Percentiles rank a stretch among this genome's conserved stretches.
Conservation (phyloP, 2,329 filamentous ascomycete genomes). For the Phialocephala subalpina region DNA sequence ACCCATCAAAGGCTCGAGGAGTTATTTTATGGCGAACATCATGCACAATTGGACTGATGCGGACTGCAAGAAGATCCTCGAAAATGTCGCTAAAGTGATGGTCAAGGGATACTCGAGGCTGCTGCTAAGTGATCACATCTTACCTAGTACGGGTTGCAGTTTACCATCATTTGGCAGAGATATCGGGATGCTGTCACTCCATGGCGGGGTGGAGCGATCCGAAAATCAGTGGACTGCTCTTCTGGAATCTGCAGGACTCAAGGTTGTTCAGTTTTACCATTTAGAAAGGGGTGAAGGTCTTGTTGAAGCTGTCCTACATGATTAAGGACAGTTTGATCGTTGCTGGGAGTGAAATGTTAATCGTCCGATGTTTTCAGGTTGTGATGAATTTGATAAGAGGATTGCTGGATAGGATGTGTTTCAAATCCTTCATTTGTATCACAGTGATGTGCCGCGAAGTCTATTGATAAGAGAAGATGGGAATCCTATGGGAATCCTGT, state of each 20-base stretch:
- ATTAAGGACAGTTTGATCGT: neutral
- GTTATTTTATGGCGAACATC: slow-evolving; percentile 50
- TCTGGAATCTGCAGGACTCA: slow-evolving; percentile 19
- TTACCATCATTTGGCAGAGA: slow-evolving; percentile 42
- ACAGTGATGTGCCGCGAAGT: no score
- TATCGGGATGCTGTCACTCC: slow-evolving; percentile 47
- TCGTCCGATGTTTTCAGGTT: no score
- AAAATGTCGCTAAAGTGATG: slow-evolving; percentile 32
- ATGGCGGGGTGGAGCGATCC: slow-evolving; percentile 46
- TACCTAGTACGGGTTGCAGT: slow-evolving; percentile 12
- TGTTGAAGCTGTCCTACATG: slow-evolving; percentile 19
- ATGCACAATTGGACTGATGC: slow-evolving; percentile 45
- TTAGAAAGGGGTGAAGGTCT: slow-evolving; percentile 16
- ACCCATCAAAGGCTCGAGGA: slow-evolving; percentile 40
- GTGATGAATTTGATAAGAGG: no score
- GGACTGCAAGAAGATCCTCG: slow-evolving; percentile 39
- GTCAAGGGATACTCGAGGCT: slow-evolving; percentile 35
- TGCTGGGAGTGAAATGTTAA: no score
- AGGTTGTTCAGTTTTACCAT: slow-evolving; percentile 24
- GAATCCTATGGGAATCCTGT: no score
- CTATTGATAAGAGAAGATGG: no score
- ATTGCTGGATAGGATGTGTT: neutral
- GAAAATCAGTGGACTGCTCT: slow-evolving; percentile 43
- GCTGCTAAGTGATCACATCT: slow-evolving; percentile 28
- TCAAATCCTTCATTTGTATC: neutral